Evolutionary conservation across 2,329 filamentous ascomycete genomes (phyloP).

Genomic region (Raffaelea albimanens): DNA sequence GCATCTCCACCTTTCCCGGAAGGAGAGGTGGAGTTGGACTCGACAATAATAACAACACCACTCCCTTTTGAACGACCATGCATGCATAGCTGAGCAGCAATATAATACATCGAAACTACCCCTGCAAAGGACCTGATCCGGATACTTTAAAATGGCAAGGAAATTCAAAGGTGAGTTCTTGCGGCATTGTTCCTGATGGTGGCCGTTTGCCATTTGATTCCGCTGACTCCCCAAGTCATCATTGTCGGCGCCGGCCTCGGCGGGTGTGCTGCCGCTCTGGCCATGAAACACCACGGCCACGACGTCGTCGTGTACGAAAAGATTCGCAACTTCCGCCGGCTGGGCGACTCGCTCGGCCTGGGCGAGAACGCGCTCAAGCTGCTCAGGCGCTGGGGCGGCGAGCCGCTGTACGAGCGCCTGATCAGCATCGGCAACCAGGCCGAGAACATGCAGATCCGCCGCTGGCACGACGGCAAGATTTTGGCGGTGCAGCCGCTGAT

Average conservation of each 20-base stretch:
- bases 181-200: background rate
- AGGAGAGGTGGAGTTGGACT: no score
- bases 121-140: no score
- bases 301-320: slow-evolving; percentile 33
- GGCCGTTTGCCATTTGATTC: background rate
- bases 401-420: slow-evolving; percentile 23
- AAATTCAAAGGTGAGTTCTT: slow-evolving; percentile 1
- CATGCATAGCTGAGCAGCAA: no score
- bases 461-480: slow-evolving; percentile 36
- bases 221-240: slow-evolving; percentile 25
- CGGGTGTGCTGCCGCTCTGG: slow-evolving; percentile 37
- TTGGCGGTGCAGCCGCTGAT: slow-evolving; percentile 36
- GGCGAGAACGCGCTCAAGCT: slow-evolving; percentile 37
- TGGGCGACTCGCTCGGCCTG: slow-evolving; percentile 35
- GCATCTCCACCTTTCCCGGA: no score
- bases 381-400: slow-evolving; percentile 33
- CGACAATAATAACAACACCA: no score
- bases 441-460: slow-evolving; percentile 35
- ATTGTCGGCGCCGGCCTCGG: slow-evolving; percentile 40
- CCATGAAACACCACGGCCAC: slow-evolving; percentile 35
- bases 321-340: slow-evolving; percentile 29
- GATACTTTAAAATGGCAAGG: no score
- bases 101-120: no score
- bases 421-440: slow-evolving; percentile 36
- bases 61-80: no score